Conservation (phyloP, 1,284 basidiomycete species). For the Fistulinella staudtii region DNA sequence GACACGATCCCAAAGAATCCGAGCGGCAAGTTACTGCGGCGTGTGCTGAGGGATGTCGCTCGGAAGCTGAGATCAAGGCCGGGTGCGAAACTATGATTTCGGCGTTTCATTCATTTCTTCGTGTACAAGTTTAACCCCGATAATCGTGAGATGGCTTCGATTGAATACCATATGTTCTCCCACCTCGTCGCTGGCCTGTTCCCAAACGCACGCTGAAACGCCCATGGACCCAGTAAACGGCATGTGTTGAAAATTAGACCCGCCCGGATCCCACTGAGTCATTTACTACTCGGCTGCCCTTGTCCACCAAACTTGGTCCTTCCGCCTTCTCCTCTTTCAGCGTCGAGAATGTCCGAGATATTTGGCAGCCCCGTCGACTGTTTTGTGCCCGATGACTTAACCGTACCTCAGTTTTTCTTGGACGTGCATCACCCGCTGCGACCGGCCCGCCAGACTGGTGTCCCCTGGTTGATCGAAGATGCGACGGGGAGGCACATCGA, state of each 20-base stretch:
- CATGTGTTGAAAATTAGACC: background rate
- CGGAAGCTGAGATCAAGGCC: conserved; percentile 5
- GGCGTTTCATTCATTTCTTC: too few species aligned
- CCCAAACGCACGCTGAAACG: too few species aligned
- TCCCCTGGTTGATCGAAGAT: conserved; percentile 68
- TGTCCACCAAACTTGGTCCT: background rate
- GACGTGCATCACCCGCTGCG: conserved; percentile 48
- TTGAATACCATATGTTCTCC: too few species aligned
- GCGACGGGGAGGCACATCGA: conserved; percentile 45
- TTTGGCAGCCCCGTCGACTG: conserved; percentile 41
- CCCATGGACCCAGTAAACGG: too few species aligned
- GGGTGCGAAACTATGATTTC: conserved; percentile 25
- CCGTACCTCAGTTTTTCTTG: conserved; percentile 72
- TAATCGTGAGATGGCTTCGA: background rate
- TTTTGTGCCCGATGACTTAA: conserved; percentile 64
- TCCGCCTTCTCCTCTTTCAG: background rate
- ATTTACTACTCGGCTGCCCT: background rate
- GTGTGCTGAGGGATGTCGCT: conserved; percentile 42
- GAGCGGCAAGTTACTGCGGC: conserved; percentile 58
- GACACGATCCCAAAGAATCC: conserved; percentile 71
- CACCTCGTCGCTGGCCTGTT: too few species aligned
- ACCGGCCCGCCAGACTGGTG: conserved; percentile 41
- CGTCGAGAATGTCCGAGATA: conserved; percentile 37
- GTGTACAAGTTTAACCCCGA: too few species aligned
- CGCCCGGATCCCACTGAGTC: background rate